Percentiles rank a stretch among this genome's conserved stretches.
Conservation (phyloP, 2,329 filamentous ascomycete genomes). For the Fusarium xyrophilum region DNA sequence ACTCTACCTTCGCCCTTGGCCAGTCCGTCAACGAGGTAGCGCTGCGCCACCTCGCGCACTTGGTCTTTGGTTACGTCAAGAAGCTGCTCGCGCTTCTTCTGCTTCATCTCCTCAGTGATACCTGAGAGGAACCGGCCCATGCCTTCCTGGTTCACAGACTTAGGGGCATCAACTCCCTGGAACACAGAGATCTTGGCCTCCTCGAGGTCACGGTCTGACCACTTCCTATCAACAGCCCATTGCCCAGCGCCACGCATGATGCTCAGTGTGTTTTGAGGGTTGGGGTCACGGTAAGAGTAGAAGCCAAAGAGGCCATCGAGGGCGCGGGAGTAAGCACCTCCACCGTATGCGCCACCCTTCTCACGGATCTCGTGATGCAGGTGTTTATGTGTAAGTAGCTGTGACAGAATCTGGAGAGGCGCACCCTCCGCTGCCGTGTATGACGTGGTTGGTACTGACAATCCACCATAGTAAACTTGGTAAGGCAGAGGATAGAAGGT, state of each 20-base stretch:
- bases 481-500: conserved; percentile 95
- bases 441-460: conserved; percentile 81
- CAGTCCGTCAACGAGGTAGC: conserved; percentile 75
- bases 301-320: conserved; percentile 89
- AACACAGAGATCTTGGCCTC: conserved; percentile 97
- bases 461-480: conserved; percentile 92
- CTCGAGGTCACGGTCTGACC: conserved; percentile 85
- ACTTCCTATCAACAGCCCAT: conserved; percentile 82
- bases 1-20: conserved; percentile 66
- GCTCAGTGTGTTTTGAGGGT: conserved; percentile 84
- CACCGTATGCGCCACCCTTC: conserved; percentile 95
- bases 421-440: conserved; percentile 80
- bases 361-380: conserved; percentile 97
- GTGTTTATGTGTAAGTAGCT: conserved; percentile 94
- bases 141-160: conserved; percentile 85
- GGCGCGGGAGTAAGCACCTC: conserved; percentile 81
- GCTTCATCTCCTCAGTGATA: conserved; percentile 87
- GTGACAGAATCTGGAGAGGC: conserved; percentile 84
- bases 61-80: conserved; percentile 85
- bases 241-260: conserved; percentile 84
- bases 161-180: conserved; percentile 87
- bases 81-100: conserved; percentile 80
- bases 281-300: conserved; percentile 96
- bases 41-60: conserved; percentile 80
- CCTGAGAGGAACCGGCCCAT: conserved; percentile 85